Percentiles rank a stretch among this genome's conserved stretches.
These are phyloP conservation scores for Datura wrightii DNA, from an alignment of 257 asterid species.

Conservation along the genomic window DNA sequence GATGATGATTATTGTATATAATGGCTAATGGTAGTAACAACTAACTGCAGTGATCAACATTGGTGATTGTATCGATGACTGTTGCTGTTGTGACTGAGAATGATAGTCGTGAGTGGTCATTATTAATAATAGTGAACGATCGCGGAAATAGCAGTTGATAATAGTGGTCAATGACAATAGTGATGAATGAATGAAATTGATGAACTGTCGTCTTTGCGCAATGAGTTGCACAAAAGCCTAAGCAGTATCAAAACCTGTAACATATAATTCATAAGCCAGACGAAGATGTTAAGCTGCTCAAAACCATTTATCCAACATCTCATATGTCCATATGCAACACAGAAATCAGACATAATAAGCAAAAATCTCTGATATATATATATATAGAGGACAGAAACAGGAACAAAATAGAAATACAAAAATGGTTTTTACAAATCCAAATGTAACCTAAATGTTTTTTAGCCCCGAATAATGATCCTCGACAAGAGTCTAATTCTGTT, in stretches of 20 bases:
- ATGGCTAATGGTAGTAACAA: no score
- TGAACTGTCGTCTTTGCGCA: no score
- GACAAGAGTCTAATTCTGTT: conserved; percentile 34
- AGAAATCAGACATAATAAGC: neutral
- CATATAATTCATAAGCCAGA: neutral
- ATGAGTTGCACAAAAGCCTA: neutral
- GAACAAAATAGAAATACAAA: neutral
- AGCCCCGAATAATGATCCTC: conserved; percentile 35
- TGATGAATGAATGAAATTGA: no score
- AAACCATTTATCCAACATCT: neutral
- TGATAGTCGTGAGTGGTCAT: no score
- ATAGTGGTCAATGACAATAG: no score
- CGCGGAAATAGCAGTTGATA: no score
- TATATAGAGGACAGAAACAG: neutral
- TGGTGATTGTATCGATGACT: no score
- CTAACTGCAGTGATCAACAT: no score
- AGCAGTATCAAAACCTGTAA: neutral
- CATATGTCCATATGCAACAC: neutral
- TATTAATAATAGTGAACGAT: no score
- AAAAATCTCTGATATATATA: neutral
- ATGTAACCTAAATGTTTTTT: conserved; percentile 35
- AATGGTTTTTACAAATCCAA: conserved; percentile 39
- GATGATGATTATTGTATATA: no score
- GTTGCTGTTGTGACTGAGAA: no score
- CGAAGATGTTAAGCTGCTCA: neutral